Conservation (phyloP, 257 asterid species). For the Lantana camara region DNA sequence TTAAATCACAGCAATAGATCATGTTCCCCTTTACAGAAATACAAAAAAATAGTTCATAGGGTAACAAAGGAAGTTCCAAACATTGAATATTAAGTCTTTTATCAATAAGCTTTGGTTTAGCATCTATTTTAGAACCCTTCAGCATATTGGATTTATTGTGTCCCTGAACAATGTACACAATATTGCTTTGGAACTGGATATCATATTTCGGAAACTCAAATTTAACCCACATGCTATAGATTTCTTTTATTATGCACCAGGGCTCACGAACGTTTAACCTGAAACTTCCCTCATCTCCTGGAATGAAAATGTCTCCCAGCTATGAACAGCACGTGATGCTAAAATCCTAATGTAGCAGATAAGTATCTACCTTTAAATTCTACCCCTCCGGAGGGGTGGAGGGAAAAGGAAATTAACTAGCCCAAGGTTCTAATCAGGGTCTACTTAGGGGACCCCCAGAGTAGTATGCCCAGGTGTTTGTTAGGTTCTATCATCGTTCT, state of each 20-base stretch:
- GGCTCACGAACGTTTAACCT: neutral
- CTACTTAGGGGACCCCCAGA: slow-evolving; percentile 7
- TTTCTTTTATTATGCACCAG: too few relatives aligned
- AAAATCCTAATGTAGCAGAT: too few relatives aligned
- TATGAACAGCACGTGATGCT: too few relatives aligned
- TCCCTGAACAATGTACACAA: neutral
- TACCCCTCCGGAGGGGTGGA: too few relatives aligned
- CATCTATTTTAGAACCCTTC: too few relatives aligned
- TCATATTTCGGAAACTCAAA: neutral
- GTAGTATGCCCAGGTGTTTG: neutral
- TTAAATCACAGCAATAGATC: neutral
- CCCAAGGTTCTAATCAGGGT: neutral
- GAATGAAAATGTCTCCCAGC: too few relatives aligned
- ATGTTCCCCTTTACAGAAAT: neutral
- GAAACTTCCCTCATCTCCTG: neutral
- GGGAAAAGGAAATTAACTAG: too few relatives aligned
- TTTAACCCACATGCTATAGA: neutral
- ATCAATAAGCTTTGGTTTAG: too few relatives aligned
- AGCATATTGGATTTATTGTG: too few relatives aligned
- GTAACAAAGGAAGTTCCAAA: neutral
- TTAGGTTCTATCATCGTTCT: neutral
- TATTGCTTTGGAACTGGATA: neutral
- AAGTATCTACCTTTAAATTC: neutral
- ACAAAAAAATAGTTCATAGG: slow-evolving; percentile 8
- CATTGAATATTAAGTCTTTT: too few relatives aligned